phyloP scores from a whole-genome alignment of 495 filamentous ascomycete genomes.

The Acidiella bohemica region DNA sequence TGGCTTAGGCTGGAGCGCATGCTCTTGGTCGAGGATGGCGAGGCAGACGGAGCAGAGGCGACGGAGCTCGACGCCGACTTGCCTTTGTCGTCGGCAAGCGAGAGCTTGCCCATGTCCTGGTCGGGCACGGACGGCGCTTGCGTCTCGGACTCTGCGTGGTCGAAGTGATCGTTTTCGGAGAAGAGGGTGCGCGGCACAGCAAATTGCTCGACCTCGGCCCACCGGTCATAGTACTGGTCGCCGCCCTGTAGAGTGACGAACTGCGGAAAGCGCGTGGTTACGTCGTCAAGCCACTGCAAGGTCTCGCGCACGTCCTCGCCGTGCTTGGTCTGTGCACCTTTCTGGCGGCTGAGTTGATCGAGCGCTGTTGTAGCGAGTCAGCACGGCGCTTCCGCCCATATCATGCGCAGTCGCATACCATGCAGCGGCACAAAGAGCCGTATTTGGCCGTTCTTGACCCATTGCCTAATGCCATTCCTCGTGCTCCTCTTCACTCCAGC shows the following conservation, averaged over 20 bases:
- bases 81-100: slow-evolving; percentile 37
- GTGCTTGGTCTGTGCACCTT: slow-evolving; percentile 41
- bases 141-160: slow-evolving; percentile 36
- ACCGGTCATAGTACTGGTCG: slow-evolving; percentile 44
- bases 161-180: slow-evolving; percentile 21
- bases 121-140: slow-evolving; percentile 34
- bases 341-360: slow-evolving; percentile 40
- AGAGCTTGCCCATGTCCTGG: slow-evolving; percentile 40
- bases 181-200: slow-evolving; percentile 32
- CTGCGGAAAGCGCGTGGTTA: slow-evolving; percentile 38
- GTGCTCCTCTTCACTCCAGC: slow-evolving; percentile 49
- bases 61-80: slow-evolving; percentile 37
- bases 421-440: slow-evolving; percentile 55
- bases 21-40: slow-evolving; percentile 39
- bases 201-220: slow-evolving; percentile 50
- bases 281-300: slow-evolving; percentile 48
- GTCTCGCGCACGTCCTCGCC: slow-evolving; percentile 51
- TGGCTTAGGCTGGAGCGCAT: slow-evolving; percentile 21
- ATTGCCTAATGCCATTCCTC: slow-evolving; percentile 45
- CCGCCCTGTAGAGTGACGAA: slow-evolving; percentile 42
- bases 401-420: slow-evolving; percentile 35
- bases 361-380: slow-evolving; percentile 35
- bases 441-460: slow-evolving; percentile 50
- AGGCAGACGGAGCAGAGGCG: slow-evolving; percentile 34
- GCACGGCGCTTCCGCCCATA: not conserved